Evolutionary conservation across 345 rosid genomes (phyloP).

Genomic region (Trapa bicornis): DNA sequence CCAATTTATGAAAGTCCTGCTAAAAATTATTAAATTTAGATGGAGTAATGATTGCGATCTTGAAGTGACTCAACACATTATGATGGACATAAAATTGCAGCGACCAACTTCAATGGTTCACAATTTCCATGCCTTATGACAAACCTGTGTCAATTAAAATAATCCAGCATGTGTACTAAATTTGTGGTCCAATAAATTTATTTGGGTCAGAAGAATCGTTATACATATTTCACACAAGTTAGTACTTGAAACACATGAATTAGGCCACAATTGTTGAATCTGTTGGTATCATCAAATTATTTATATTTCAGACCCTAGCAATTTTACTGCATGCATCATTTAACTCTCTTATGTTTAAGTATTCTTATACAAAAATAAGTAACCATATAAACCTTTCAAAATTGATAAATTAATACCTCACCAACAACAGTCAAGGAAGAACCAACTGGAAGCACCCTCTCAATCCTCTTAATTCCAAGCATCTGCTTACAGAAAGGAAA

Average conservation of each 20-base stretch:
- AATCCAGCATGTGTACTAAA: background rate
- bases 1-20: background rate
- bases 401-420: conserved; percentile 38
- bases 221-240: background rate
- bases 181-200: background rate
- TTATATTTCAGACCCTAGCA: background rate
- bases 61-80: background rate
- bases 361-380: background rate
- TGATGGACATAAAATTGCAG: background rate
- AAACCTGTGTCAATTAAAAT: background rate
- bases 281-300: background rate
- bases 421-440: conserved; percentile 89
- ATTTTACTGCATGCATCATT: background rate
- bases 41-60: background rate
- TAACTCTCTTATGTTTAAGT: background rate
- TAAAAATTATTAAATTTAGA: background rate
- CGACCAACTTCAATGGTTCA: background rate
- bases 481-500: conserved; percentile 28
- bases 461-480: conserved; percentile 95
- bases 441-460: conserved; percentile 85
- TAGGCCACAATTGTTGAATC: background rate
- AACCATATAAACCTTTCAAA: background rate
- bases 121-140: background rate
- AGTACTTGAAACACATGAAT: background rate
- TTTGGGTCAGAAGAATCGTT: background rate